phyloP scores from a whole-genome alignment of 75 land plant species.

The Picea sitchensis region DNA sequence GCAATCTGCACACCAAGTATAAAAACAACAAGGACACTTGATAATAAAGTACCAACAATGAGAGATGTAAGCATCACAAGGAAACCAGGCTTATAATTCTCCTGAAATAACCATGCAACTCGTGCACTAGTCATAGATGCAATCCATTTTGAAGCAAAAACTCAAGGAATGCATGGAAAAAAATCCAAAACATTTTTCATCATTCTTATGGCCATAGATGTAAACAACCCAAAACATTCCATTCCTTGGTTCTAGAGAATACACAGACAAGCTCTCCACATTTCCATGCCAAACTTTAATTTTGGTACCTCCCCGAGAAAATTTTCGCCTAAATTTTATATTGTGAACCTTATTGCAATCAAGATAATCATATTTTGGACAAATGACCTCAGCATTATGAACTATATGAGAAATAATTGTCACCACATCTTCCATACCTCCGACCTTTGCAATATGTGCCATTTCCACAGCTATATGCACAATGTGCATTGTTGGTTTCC shows the following conservation, averaged over 20 bases:
- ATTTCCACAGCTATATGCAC: constrained; percentile 87
- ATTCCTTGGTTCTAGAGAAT: constrained; percentile 85
- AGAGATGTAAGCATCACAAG: too few relatives aligned
- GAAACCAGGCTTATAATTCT: too few relatives aligned
- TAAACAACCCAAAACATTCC: constrained; percentile 13
- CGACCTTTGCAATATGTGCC: constrained; percentile 98
- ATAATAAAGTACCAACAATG: too few relatives aligned
- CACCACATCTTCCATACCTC: constrained; percentile 94
- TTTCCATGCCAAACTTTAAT: constrained; percentile 85
- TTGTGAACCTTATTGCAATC: constrained; percentile 65
- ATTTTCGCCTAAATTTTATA: constrained; percentile 37
- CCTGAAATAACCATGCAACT: too few relatives aligned
- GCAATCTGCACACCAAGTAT: too few relatives aligned
- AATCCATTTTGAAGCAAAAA: too few relatives aligned
- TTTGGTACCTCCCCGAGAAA: constrained; percentile 61
- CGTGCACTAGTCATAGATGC: too few relatives aligned
- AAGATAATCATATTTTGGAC: constrained; percentile 86
- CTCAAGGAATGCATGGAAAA: too few relatives aligned
- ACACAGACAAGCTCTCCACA: constrained; percentile 77
- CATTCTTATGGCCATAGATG: too few relatives aligned
- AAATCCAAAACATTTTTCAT: too few relatives aligned
- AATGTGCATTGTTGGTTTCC: constrained; percentile 84
- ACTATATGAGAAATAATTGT: constrained; percentile 93
- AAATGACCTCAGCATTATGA: constrained; percentile 76
- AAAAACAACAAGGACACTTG: too few relatives aligned